Conservation (phyloP, 768 basidiomycete species). For the Boletus patriciae region DNA sequence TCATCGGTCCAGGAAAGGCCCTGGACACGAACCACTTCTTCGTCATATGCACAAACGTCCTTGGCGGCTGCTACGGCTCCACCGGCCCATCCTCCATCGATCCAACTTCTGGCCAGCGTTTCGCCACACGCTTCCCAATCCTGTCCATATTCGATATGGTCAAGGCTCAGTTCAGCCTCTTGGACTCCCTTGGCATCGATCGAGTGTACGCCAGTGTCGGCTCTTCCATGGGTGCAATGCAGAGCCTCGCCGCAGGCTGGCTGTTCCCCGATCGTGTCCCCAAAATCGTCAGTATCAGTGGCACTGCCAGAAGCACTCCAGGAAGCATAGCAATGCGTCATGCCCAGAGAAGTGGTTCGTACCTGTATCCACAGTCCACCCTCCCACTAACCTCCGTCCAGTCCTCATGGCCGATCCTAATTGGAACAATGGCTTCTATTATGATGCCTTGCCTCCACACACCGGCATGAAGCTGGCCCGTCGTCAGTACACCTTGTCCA, state of each 20-base stretch:
- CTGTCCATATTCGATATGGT: slow-evolving; percentile 98
- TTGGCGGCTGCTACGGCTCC: slow-evolving; percentile 97
- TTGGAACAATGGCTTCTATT: slow-evolving; percentile 99
- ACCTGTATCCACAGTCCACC: background rate
- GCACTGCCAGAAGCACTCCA: slow-evolving; percentile 89
- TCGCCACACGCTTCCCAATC: slow-evolving; percentile 90
- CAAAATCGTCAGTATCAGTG: slow-evolving; percentile 92
- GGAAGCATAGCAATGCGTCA: slow-evolving; percentile 94
- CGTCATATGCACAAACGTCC: slow-evolving; percentile 92
- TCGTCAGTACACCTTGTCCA: slow-evolving; percentile 54
- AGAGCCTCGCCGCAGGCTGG: slow-evolving; percentile 94
- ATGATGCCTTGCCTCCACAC: slow-evolving; percentile 92
- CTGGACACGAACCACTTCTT: slow-evolving; percentile 93
- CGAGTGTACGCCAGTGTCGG: slow-evolving; percentile 93
- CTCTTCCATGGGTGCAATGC: slow-evolving; percentile 97
- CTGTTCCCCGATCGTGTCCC: slow-evolving; percentile 85
- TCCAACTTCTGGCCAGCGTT: slow-evolving; percentile 63
- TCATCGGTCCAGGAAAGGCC: slow-evolving; percentile 93
- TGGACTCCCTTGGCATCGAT: slow-evolving; percentile 82
- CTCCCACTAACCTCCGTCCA: slow-evolving; percentile 32
- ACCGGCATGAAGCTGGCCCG: slow-evolving; percentile 98
- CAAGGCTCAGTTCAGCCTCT: slow-evolving; percentile 81
- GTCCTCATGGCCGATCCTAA: slow-evolving; percentile 99
- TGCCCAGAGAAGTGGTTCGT: slow-evolving; percentile 88
- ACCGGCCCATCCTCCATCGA: slow-evolving; percentile 91